A percentile compares a stretch with the other conserved stretches of the same genome.
Evolutionary conservation across 192 early-diverging fungal species (phyloP).

Genomic region (Backusella mclennaniae): DNA sequence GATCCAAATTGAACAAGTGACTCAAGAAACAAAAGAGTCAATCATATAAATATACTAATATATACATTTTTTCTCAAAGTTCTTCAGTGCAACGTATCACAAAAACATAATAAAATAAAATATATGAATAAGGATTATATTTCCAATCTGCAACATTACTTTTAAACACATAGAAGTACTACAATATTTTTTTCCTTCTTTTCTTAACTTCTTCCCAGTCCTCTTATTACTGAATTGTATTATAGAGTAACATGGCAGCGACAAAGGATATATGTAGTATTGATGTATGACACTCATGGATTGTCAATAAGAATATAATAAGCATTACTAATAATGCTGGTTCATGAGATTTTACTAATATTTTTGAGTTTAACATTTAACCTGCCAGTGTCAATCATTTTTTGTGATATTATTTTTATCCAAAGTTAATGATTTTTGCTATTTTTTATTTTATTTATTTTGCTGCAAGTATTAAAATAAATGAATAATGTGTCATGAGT

Average conservation of each 20-base stretch:
- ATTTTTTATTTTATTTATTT: background rate
- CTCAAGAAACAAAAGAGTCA: background rate
- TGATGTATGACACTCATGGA: background rate
- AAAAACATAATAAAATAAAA: background rate
- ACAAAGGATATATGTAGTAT: background rate
- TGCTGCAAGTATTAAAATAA: background rate
- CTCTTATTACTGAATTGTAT: background rate
- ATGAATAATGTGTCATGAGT: background rate
- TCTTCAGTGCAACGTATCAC: background rate
- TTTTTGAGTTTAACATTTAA: background rate
- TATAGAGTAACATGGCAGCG: background rate
- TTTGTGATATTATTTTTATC: background rate
- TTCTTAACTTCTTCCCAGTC: background rate
- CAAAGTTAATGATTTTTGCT: background rate
- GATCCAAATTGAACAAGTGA: background rate
- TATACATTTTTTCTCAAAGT: conserved; percentile 8
- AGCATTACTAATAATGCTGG: background rate
- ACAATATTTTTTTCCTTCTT: background rate
- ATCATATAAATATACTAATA: background rate
- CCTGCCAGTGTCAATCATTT: background rate
- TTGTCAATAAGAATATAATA: background rate
- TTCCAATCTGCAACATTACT: background rate
- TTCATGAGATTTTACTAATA: background rate
- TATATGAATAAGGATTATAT: conserved; percentile 8
- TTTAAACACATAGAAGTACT: background rate